Base-by-base conservation (phyloP, 2,329 filamentous ascomycete species). In the Monilinia laxa region DNA sequence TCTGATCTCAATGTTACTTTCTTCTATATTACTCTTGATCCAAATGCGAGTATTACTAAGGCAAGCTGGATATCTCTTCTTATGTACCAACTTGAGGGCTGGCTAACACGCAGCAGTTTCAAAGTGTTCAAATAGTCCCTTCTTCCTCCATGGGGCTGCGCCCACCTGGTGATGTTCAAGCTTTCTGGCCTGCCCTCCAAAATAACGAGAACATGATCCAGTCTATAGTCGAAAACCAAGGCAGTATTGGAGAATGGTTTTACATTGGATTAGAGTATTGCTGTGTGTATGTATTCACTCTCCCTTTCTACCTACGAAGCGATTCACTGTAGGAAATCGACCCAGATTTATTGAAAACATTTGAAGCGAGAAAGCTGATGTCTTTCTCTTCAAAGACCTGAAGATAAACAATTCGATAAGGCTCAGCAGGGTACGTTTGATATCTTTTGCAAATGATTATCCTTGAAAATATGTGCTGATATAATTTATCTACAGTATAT, bases 221-320 rank as follows among this genome's bases (percentile, higher is more conserved):
- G 35, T 56, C 52, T 3, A 35, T n/a, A 3, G 51, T 64, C 3
- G 40, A 38, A 45, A 64, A 64, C 14, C 49, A 64, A 57, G 62
- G 62, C 47, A 12, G 12, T 1, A 42, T 64, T 25, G 52, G 51
- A 42, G 62, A 57, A 20, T 64, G 62, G 62, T 64, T 28, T 40
- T 64, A 45, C 14, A 56, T 64, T 55, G 62, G 62, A 14, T 49
- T 64, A 1, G 52, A 56, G 25, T 64, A 56, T 47, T 60, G 58
- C 47, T 60, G 58, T 28, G 38, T 20, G 58, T 60, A 60, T 51
- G 62, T 64, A 12, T 25, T 38, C 20, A n/a, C 0, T 23, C 10
- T n/a, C 14, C 4, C 11, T 20, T 38, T 56, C 2, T 47, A n/a
- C 25, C 4, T 38, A 31, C 5, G 0, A 45, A 4, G 12, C 40